Evolutionary conservation across 192 early-diverging fungal genomes (phyloP), one percentile per base, ranked within the genome.

Genomic region (Cladochytrium replicatum): DNA sequence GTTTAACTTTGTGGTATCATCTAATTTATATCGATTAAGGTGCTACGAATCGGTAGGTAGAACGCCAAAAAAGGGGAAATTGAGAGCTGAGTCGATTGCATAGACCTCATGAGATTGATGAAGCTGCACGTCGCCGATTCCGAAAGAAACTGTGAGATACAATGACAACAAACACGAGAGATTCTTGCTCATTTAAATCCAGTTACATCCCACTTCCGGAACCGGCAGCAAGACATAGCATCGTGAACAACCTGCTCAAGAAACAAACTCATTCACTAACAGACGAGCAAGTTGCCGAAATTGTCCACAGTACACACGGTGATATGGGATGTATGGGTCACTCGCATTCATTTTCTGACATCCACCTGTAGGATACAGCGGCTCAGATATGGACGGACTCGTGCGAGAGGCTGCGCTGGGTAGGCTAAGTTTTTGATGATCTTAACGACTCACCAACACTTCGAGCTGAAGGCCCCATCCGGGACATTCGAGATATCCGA

Each of bases 21-120:
- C 6, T 23, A 23, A 32, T 9, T 22, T 29, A 19, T 11, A 43
- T 4, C 28, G 22, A 63, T 19, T 26, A 19, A 64, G 43, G 54
- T 9, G 58, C 66, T 11, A 63, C 63, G 11, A 55, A 59, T 30
- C 60, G 84, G n/a, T n/a, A n/a, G n/a, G n/a, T n/a, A n/a, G n/a
- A n/a, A n/a, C n/a, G n/a, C n/a, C n/a, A n/a, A n/a, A n/a, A n/a
- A n/a, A n/a, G n/a, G n/a, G n/a, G n/a, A n/a, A n/a, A n/a, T n/a
- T n/a, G n/a, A n/a, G n/a, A n/a, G n/a, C n/a, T n/a, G n/a, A n/a
- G n/a, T n/a, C n/a, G n/a, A n/a, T n/a, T n/a, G n/a, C n/a, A n/a
- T n/a, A n/a, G n/a, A 32, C 92, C 92, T 27, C 83, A 86, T 25
- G 92, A 96, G 54, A 78, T 96, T 24, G 92, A 96, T 52, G 91